phyloP scores from a whole-genome alignment of 2,329 filamentous ascomycete genomes.

The Penicillium sp. region DNA sequence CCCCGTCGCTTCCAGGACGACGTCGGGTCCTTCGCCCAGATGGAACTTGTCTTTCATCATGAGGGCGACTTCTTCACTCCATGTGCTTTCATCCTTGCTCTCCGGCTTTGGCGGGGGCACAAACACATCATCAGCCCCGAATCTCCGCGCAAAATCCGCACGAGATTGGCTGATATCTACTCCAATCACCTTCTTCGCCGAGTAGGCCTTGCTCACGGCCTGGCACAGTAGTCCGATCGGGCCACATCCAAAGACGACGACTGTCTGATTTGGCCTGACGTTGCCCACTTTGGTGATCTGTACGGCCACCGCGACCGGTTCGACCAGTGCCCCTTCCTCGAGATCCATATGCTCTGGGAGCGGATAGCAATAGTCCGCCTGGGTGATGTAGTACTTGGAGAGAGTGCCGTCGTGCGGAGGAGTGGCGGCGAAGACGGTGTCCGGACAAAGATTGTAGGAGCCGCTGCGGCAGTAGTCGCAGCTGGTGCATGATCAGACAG shows the following conservation, averaged over 20 bases:
- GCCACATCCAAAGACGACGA: slow-evolving; percentile 52
- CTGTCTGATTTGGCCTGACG: slow-evolving; percentile 42
- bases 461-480: slow-evolving; percentile 25
- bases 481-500: slow-evolving; percentile 3
- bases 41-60: slow-evolving; percentile 40
- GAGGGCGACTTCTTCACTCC: slow-evolving; percentile 40
- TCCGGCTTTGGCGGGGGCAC: slow-evolving; percentile 35
- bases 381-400: slow-evolving; percentile 49
- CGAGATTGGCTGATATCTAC: slow-evolving; percentile 48
- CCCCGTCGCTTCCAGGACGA: slow-evolving; percentile 52
- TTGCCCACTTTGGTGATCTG: slow-evolving; percentile 46
- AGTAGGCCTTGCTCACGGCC: slow-evolving; percentile 48
- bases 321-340: slow-evolving; percentile 54
- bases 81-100: slow-evolving; percentile 36
- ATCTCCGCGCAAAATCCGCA: slow-evolving; percentile 44
- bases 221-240: slow-evolving; percentile 51
- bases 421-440: slow-evolving; percentile 50
- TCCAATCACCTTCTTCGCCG: slow-evolving; percentile 47
- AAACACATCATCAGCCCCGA: slow-evolving; percentile 48
- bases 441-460: slow-evolving; percentile 24
- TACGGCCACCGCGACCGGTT: slow-evolving; percentile 54
- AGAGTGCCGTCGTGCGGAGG: slow-evolving; percentile 53
- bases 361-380: slow-evolving; percentile 49
- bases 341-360: slow-evolving; percentile 47
- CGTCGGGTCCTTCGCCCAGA: slow-evolving; percentile 49